These are phyloP conservation scores for Asterophora lycoperdoides DNA, from an alignment of 768 basidiomycete genomes.

Conservation along the genomic window DNA sequence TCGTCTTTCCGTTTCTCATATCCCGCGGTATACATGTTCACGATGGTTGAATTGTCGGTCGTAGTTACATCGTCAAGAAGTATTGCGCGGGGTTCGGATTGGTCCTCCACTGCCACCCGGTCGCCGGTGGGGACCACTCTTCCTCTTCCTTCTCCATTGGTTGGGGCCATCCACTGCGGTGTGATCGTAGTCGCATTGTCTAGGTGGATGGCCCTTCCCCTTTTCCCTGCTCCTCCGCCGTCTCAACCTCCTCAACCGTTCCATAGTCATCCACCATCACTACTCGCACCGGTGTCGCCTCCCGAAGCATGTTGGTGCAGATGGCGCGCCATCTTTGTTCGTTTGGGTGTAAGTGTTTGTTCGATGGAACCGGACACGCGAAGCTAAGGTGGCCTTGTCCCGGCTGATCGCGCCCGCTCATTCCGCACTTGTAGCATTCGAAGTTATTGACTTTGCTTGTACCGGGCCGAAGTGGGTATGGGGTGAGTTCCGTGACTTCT, in stretches of 20 bases:
- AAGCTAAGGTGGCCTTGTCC: neutral
- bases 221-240: conserved; percentile 5
- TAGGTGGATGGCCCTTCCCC: conserved; percentile 5
- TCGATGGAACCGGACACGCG: neutral
- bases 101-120: no score
- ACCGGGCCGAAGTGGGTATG: conserved; percentile 3
- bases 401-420: neutral
- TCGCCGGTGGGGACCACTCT: neutral
- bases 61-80: neutral
- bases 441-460: no score
- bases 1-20: neutral
- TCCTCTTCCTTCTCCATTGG: neutral
- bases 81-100: no score
- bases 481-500: neutral
- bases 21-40: neutral
- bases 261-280: neutral
- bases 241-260: neutral
- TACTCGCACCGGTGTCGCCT: neutral
- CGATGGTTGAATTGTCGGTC: neutral
- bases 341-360: neutral
- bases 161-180: neutral
- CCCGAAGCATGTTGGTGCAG: conserved; percentile 1
- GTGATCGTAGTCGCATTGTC: no score
- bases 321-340: neutral
- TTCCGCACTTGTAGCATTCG: conserved; percentile 4